Percentiles rank a stretch among this genome's conserved stretches.
phyloP scores from a whole-genome alignment of 208 protist genomes.

The Trypanosoma rangeli region DNA sequence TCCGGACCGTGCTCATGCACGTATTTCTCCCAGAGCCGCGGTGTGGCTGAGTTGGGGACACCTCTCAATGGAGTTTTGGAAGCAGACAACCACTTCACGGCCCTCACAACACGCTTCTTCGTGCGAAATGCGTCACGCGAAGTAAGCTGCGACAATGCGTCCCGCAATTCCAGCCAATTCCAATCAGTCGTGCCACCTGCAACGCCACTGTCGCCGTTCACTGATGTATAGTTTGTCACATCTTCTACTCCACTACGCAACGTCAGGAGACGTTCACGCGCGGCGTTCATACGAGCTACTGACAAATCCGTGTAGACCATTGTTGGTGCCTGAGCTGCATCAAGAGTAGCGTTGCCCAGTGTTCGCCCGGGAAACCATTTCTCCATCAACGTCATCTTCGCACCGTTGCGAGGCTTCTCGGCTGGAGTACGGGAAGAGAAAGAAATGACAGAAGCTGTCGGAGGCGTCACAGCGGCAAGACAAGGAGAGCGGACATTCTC shows the following conservation, averaged over 20 bases:
- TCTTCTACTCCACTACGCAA: constrained; percentile 72
- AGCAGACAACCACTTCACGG: constrained; percentile 12
- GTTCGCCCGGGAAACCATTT: constrained; percentile 78
- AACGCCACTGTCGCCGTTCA: constrained; percentile 4
- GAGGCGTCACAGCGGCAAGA: background rate
- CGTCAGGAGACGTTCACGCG: constrained; percentile 59
- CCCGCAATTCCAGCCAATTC: constrained; percentile 31
- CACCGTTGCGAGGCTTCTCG: background rate
- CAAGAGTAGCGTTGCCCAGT: constrained; percentile 62
- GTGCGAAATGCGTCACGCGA: constrained; percentile 4
- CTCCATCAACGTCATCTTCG: constrained; percentile 46
- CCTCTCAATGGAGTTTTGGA: background rate
- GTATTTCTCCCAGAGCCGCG: constrained; percentile 44
- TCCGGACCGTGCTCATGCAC: constrained; percentile 54
- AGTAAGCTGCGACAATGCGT: constrained; percentile 26
- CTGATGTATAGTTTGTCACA: constrained; percentile 16
- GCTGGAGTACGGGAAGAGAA: background rate
- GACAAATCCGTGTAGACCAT: constrained; percentile 41
- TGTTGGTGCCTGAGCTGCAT: constrained; percentile 45
- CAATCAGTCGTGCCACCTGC: constrained; percentile 1
- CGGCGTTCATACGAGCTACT: constrained; percentile 44
- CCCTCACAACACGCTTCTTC: constrained; percentile 18
- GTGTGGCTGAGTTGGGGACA: constrained; percentile 3
- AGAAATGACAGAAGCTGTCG: background rate
- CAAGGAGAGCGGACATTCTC: background rate